Percentiles rank a stretch among this genome's conserved stretches.
These are phyloP conservation scores for Populus alba DNA, from an alignment of 345 rosid species.

Conservation along the genomic window DNA sequence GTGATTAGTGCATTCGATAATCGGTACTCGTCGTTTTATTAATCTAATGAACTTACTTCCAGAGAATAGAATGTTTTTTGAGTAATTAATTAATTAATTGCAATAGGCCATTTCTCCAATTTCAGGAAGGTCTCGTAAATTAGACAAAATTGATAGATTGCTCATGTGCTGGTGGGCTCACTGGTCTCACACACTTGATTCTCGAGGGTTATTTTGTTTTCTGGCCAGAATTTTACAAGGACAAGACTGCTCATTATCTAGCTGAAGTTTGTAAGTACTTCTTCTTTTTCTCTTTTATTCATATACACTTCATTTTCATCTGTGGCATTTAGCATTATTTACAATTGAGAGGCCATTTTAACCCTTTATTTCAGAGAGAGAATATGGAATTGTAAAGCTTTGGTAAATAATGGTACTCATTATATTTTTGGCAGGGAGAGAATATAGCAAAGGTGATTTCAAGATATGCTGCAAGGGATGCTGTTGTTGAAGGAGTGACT, in stretches of 20 bases:
- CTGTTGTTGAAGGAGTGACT: conserved; percentile 86
- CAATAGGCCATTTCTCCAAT: conserved; percentile 1
- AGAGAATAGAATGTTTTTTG: not conserved
- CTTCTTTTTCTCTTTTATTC: not conserved
- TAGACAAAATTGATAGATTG: conserved; percentile 50
- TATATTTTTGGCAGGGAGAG: conserved; percentile 63
- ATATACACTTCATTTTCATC: not conserved
- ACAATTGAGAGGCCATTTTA: not conserved
- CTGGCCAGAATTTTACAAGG: conserved; percentile 81
- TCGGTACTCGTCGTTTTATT: not conserved
- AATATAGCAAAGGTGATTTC: conserved; percentile 97
- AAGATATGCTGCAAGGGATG: conserved; percentile 76
- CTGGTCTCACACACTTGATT: conserved; percentile 78
- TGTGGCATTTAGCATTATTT: not conserved
- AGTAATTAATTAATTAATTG: not conserved
- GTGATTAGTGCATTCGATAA: not conserved
- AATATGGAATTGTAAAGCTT: not conserved
- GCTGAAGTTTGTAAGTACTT: conserved; percentile 87
- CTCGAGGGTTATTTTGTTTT: conserved; percentile 91
- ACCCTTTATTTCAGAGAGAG: not conserved
- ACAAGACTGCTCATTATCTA: conserved; percentile 62
- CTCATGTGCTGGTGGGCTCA: conserved; percentile 99
- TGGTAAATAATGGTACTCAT: not conserved
- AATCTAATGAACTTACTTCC: not conserved
- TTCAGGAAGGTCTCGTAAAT: conserved; percentile 44